These are phyloP conservation scores for Emergomyces orientalis DNA, from an alignment of 2,329 filamentous ascomycete genomes.

Conservation along the genomic window DNA sequence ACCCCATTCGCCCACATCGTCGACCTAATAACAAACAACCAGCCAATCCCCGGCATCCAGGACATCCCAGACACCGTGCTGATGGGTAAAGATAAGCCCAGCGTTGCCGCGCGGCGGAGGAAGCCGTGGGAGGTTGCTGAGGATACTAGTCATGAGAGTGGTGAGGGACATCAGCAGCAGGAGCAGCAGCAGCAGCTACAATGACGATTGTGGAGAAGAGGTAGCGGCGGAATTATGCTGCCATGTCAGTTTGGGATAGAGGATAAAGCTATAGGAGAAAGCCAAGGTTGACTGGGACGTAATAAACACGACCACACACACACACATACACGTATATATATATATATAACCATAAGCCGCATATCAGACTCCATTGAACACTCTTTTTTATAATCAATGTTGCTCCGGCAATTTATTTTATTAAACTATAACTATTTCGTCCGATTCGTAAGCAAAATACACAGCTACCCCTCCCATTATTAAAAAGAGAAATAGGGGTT, in stretches of 20 bases:
- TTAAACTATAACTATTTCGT: not conserved
- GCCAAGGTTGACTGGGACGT: not conserved
- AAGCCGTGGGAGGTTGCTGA: conserved; percentile 70
- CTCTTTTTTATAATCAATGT: not conserved
- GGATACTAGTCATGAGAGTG: not conserved
- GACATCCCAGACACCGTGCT: conserved; percentile 76
- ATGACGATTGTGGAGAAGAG: not conserved
- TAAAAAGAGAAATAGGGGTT: conserved; percentile 8
- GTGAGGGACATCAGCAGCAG: not conserved
- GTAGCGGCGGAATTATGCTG: not conserved
- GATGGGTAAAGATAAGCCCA: conserved; percentile 54
- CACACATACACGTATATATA: not conserved
- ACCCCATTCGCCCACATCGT: conserved; percentile 78
- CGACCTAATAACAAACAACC: conserved; percentile 70
- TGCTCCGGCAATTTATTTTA: not conserved
- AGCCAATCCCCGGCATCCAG: conserved; percentile 76
- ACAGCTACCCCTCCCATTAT: not conserved
- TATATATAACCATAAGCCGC: not conserved
- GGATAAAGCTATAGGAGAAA: not conserved
- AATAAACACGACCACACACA: not conserved
- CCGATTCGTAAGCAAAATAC: conserved; percentile 9
- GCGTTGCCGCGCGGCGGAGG: conserved; percentile 44
- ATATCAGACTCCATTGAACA: not conserved
- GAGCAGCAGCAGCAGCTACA: not conserved
- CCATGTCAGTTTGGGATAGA: not conserved